These are phyloP conservation scores for Candida silvicultrix DNA, from an alignment of 805 yeast species.

Conservation along the genomic window DNA sequence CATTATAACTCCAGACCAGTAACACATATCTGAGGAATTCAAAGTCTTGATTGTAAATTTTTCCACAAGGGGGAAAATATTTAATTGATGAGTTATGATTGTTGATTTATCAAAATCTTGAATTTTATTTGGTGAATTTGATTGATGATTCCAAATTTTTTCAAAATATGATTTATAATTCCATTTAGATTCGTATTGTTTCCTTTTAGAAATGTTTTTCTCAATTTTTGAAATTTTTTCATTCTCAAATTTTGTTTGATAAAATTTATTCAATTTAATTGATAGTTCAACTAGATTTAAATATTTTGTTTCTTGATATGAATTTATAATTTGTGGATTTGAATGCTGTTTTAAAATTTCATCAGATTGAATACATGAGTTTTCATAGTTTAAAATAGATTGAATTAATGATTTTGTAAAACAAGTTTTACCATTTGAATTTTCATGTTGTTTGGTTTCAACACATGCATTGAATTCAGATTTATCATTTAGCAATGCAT, in stretches of 20 bases:
- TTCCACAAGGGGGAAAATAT: constrained; percentile 88
- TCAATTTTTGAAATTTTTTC: constrained; percentile 5
- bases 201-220: constrained; percentile 1
- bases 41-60: constrained; percentile 66
- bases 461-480: too few species aligned
- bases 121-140: constrained; percentile 9
- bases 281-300: constrained; percentile 10
- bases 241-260: constrained; percentile 5
- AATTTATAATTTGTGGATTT: background rate
- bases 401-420: constrained; percentile 15
- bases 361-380: constrained; percentile 2
- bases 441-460: too few species aligned
- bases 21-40: constrained; percentile 74
- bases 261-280: constrained; percentile 14
- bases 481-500: too few species aligned
- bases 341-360: background rate
- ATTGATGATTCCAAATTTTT: background rate
- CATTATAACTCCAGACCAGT: constrained; percentile 98
- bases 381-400: constrained; percentile 17
- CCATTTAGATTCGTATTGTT: constrained; percentile 32
- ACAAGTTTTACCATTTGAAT: constrained; percentile 1
- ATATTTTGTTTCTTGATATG: constrained; percentile 10
- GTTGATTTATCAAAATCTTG: constrained; percentile 32
- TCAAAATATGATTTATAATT: constrained; percentile 35
- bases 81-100: constrained; percentile 43